Evolutionary conservation across 306 rosid species (phyloP), one percentile per base, ranked within the genome.

Genomic region (Vicia sativa): DNA sequence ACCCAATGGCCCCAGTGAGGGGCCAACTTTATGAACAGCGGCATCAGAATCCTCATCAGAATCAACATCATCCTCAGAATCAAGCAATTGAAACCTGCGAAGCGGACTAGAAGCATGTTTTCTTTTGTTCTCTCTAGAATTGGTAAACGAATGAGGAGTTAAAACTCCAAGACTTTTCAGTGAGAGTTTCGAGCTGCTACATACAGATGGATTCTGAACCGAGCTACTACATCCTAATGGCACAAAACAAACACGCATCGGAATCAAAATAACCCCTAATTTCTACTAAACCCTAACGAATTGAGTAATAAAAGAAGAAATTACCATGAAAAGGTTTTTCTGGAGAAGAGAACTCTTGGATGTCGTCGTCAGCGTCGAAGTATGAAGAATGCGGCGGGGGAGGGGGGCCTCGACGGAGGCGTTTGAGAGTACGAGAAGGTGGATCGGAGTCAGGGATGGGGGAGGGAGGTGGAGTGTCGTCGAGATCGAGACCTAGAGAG

Each of bases 101-200:
- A 93, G 87, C 64, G 98, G 96, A 77, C 98, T 90, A 39, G 69
- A 79, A 66, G 29, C 52, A 28, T 82, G 77, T 75, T 87, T 82
- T 60, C 72, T 75, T 76, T 77, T 79, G 65, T 68, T 83, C 62
- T 52, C 66, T 35, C 78, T 83, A 26, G 68, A 31, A 72, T 69
- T 68, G 61, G 74, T 55, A 23, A 83, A 74, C 28, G 79, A 52
- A 50, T 69, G 67, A 48, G 84, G 49, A 37, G 74, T 65, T 34
- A 80, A 73, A 68, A 81, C 74, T 66, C 91, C 87, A 62, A 45
- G 50, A 21, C 79, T 81, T 54, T 16, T 82, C 82, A 92, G 77
- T 38, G 96, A 79, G 14, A 83, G 77, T 85, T 90, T 92, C 12
- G 98, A 90, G 73, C 85, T 86, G 67, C 96, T 86, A 68, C 89